phyloP scores from a whole-genome alignment of 2,329 filamentous ascomycete species.

The Ophiostoma populinum region DNA sequence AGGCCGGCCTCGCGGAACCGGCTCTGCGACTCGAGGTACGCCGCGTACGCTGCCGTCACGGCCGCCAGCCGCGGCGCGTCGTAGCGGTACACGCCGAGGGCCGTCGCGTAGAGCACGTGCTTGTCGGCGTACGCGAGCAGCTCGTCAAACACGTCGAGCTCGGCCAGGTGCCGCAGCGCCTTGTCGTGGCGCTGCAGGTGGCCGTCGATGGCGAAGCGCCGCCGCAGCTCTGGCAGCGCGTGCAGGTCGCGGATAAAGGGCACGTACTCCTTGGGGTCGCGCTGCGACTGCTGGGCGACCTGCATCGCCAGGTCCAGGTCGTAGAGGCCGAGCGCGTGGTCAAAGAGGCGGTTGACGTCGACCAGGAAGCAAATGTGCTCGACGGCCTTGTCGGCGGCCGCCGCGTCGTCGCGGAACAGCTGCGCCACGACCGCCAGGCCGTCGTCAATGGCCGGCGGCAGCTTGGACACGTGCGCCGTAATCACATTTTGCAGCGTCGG shows the following conservation, averaged over 20 bases:
- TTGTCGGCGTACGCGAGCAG: constrained; percentile 61
- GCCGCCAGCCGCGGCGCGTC: constrained; percentile 46
- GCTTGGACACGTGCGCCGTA: constrained; percentile 87
- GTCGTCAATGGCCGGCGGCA: constrained; percentile 73
- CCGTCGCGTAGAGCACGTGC: constrained; percentile 61
- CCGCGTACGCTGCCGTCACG: constrained; percentile 65
- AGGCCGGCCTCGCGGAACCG: constrained; percentile 75
- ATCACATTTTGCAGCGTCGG: constrained; percentile 76
- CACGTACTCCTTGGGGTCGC: constrained; percentile 86
- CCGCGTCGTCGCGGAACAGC: constrained; percentile 48
- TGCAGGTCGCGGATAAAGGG: constrained; percentile 86
- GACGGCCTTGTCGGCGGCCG: constrained; percentile 70
- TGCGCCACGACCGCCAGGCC: constrained; percentile 65
- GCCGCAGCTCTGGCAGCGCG: constrained; percentile 49
- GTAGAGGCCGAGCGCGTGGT: constrained; percentile 79
- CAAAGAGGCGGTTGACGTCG: constrained; percentile 82
- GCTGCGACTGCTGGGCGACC: constrained; percentile 89
- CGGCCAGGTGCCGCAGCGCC: constrained; percentile 60
- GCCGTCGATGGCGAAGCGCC: constrained; percentile 76
- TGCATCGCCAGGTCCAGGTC: constrained; percentile 78
- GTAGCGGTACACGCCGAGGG: constrained; percentile 72
- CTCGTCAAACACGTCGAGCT: constrained; percentile 59
- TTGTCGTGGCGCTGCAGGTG: constrained; percentile 62
- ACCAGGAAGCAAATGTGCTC: constrained; percentile 97
- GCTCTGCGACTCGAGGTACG: constrained; percentile 56